Conservation (phyloP, 306 rosid species). For the Fagus sylvatica region DNA sequence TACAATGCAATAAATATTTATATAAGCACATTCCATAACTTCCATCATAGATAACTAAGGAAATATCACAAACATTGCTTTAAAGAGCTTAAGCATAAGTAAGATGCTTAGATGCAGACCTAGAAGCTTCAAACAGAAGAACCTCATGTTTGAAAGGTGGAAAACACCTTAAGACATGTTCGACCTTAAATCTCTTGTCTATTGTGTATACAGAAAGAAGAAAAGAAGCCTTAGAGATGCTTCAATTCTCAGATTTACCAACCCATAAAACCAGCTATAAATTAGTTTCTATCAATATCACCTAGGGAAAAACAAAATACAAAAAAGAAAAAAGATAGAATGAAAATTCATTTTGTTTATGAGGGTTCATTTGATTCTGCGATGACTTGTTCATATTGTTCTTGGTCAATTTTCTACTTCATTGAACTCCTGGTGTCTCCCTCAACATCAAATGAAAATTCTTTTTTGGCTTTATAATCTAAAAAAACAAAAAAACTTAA, state of each 20-base stretch:
- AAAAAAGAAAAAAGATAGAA: no score
- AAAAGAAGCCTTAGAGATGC: background rate
- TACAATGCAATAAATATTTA: constrained; percentile 2
- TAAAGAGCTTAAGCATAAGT: background rate
- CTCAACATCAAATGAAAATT: no score
- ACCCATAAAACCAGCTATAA: background rate
- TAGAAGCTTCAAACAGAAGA: constrained; percentile 13
- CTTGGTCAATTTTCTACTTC: no score
- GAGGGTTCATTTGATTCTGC: no score
- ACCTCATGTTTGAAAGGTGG: background rate
- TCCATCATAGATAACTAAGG: background rate
- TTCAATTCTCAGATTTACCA: background rate
- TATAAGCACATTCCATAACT: background rate
- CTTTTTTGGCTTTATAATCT: no score
- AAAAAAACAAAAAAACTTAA: no score
- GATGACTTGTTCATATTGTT: no score
- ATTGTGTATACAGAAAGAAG: background rate
- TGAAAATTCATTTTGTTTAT: no score
- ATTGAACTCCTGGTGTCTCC: no score
- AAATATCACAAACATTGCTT: constrained; percentile 10
- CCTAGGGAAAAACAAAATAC: no score
- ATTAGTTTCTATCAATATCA: no score
- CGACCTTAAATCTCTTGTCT: background rate
- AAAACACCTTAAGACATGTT: constrained; percentile 3
- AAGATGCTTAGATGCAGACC: constrained; percentile 10